Conservation (phyloP, 179 eudicot species). For the Spinacia oleracea region DNA sequence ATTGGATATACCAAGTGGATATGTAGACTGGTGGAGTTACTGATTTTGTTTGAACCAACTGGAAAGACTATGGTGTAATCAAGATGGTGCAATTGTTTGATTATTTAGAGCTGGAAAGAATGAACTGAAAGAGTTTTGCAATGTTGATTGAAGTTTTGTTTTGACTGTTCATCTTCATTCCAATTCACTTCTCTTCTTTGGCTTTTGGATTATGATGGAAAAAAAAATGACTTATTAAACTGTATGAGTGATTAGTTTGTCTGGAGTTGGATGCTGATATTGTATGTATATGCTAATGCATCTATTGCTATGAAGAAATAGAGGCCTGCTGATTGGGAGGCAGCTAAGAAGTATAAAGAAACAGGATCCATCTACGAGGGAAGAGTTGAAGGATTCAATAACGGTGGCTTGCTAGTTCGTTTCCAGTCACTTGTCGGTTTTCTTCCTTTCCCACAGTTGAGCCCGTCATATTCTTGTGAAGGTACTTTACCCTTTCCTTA, state of each 20-base stretch:
- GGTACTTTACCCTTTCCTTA: slow-evolving; percentile 44
- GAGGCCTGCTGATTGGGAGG: slow-evolving; percentile 91
- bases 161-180: background rate
- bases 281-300: slow-evolving; percentile 40
- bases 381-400: slow-evolving; percentile 73
- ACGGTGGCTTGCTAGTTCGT: slow-evolving; percentile 82
- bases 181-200: background rate
- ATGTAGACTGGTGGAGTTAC: background rate
- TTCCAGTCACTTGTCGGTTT: slow-evolving; percentile 90
- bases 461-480: slow-evolving; percentile 73
- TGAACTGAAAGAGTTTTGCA: background rate
- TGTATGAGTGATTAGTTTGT: background rate
- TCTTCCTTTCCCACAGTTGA: slow-evolving; percentile 80
- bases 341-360: slow-evolving; percentile 63
- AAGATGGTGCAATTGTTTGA: background rate
- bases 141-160: background rate
- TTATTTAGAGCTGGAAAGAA: background rate
- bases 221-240: background rate
- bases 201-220: background rate
- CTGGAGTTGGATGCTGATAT: background rate
- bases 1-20: background rate
- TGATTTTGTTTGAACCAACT: background rate
- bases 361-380: slow-evolving; percentile 66
- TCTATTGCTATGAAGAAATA: slow-evolving; percentile 70
- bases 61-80: background rate